These are phyloP conservation scores for Aspergillus campestris DNA, from an alignment of 495 filamentous ascomycete genomes.

Conservation along the genomic window DNA sequence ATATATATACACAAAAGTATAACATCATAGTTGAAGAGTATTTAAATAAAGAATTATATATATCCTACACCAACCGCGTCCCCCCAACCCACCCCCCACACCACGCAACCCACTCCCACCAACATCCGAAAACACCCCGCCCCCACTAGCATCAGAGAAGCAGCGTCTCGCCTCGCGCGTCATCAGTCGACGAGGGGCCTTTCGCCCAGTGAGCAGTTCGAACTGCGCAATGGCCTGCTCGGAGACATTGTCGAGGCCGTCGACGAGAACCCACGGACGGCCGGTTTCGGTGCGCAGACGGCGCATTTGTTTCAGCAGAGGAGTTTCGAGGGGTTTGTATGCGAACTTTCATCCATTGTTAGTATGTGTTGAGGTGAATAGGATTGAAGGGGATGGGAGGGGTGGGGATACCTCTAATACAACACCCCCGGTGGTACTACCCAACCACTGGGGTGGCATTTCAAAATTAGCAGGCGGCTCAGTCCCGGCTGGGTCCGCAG, in stretches of 20 bases:
- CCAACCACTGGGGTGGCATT: slow-evolving; percentile 65
- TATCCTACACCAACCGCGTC: too few relatives aligned
- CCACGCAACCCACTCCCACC: too few relatives aligned
- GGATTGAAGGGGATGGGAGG: not conserved
- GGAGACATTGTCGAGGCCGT: slow-evolving; percentile 68
- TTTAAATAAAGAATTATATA: too few relatives aligned
- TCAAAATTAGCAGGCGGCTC: slow-evolving; percentile 64
- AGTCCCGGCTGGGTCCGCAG: slow-evolving; percentile 54
- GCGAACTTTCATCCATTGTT: slow-evolving; percentile 43
- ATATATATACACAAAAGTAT: too few relatives aligned
- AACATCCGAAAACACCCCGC: too few relatives aligned
- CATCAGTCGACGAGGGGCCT: slow-evolving; percentile 70
- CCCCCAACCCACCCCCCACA: too few relatives aligned
- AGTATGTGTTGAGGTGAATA: slow-evolving; percentile 14
- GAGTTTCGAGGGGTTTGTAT: slow-evolving; percentile 66
- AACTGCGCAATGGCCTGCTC: slow-evolving; percentile 82
- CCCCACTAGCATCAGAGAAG: too few relatives aligned
- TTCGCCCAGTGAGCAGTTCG: slow-evolving; percentile 74
- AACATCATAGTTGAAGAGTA: too few relatives aligned
- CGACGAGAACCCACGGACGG: slow-evolving; percentile 67
- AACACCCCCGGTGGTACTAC: slow-evolving; percentile 70
- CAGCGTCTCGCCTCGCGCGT: slow-evolving; percentile 44
- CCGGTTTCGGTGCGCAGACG: slow-evolving; percentile 49
- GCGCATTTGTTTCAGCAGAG: slow-evolving; percentile 58
- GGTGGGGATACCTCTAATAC: slow-evolving; percentile 57